phyloP scores from a whole-genome alignment of 2,329 filamentous ascomycete species.

The Celoporthe dispersa region DNA sequence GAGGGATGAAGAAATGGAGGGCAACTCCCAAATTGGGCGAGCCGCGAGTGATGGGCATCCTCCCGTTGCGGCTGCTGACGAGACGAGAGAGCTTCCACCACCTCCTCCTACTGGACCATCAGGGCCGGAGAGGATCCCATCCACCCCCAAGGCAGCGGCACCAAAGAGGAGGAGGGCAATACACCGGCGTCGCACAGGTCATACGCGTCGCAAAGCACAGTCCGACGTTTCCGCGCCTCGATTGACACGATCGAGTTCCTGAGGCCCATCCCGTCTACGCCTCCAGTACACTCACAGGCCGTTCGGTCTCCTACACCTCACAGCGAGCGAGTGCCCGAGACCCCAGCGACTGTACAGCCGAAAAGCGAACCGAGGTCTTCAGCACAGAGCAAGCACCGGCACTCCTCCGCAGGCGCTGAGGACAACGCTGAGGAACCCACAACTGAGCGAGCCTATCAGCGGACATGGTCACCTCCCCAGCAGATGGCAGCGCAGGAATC shows the following conservation, averaged over 20 bases:
- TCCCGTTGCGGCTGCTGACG: background rate
- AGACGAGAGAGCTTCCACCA: background rate
- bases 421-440: background rate
- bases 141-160: background rate
- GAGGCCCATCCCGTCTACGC: background rate
- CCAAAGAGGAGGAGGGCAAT: background rate
- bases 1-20: background rate
- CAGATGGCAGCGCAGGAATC: background rate
- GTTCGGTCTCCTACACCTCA: background rate
- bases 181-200: slow-evolving; percentile 19
- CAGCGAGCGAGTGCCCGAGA: background rate
- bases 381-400: background rate
- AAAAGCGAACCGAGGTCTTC: background rate
- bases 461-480: background rate
- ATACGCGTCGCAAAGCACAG: slow-evolving; percentile 21
- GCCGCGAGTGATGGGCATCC: background rate
- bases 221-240: background rate
- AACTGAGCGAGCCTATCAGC: background rate
- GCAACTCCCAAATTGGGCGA: background rate
- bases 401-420: background rate
- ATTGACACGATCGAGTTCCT: background rate
- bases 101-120: background rate
- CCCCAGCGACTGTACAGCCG: background rate
- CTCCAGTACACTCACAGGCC: background rate
- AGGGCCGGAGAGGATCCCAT: background rate